Evolutionary conservation across 2,329 filamentous ascomycete species (phyloP).

Genomic region (Incumbomyces lentus): DNA sequence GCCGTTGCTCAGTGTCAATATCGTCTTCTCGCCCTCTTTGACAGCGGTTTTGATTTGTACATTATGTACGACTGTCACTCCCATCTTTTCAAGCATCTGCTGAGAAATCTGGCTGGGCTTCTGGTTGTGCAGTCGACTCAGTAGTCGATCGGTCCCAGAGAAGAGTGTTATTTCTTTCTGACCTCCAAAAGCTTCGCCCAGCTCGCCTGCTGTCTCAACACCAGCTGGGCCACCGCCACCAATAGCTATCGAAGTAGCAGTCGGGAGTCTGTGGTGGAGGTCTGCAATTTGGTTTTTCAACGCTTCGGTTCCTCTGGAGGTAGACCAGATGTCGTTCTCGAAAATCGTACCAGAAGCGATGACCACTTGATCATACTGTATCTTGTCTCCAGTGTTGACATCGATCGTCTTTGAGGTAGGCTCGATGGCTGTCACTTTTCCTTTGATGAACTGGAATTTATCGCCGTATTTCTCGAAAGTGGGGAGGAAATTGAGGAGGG

Average conservation of each 20-base stretch:
- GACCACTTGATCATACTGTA: constrained; percentile 46
- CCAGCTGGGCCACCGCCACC: constrained; percentile 41
- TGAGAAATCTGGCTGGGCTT: constrained; percentile 33
- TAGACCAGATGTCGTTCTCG: constrained; percentile 30
- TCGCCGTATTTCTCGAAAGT: constrained; percentile 42
- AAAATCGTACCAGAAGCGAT: constrained; percentile 46
- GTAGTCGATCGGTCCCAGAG: constrained; percentile 30
- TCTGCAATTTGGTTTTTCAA: constrained; percentile 26
- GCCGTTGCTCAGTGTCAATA: constrained; percentile 37
- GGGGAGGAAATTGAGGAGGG: constrained; percentile 40
- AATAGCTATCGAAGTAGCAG: constrained; percentile 37
- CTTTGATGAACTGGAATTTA: constrained; percentile 43
- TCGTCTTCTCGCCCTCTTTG: constrained; percentile 28
- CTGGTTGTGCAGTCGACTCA: constrained; percentile 32
- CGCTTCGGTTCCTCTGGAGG: constrained; percentile 31
- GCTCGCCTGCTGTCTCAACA: constrained; percentile 40
- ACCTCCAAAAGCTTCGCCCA: constrained; percentile 31
- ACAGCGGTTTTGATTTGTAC: constrained; percentile 25
- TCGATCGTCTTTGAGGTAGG: constrained; percentile 35
- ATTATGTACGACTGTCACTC: constrained; percentile 33
- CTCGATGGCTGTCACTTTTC: constrained; percentile 39
- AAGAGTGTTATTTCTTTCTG: constrained; percentile 35
- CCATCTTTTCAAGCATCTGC: constrained; percentile 35
- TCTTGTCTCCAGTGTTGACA: constrained; percentile 24
- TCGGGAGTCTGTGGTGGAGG: constrained; percentile 26